A percentile compares a stretch with the other conserved stretches of the same genome.
phyloP scores from a whole-genome alignment of 2,329 filamentous ascomycete genomes.

The Xylariaceae sp. region DNA sequence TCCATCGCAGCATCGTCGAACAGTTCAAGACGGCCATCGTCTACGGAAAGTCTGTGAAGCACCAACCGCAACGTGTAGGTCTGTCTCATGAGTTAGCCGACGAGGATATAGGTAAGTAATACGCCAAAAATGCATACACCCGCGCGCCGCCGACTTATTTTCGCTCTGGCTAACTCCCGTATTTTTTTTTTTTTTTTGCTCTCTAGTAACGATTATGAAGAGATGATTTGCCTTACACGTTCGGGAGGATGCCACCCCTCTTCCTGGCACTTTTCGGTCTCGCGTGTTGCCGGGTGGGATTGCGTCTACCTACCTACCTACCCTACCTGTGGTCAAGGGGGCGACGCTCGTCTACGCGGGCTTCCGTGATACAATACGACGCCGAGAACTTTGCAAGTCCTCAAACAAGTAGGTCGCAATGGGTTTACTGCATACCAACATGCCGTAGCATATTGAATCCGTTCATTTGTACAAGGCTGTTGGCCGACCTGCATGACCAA shows the following conservation, averaged over 20 bases:
- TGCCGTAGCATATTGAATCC: slow-evolving; percentile 18
- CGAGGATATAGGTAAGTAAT: slow-evolving; percentile 92
- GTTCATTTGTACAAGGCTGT: slow-evolving; percentile 28
- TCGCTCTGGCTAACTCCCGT: slow-evolving; percentile 25
- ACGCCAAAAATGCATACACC: slow-evolving; percentile 16
- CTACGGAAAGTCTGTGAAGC: slow-evolving; percentile 96
- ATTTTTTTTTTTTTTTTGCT: background rate
- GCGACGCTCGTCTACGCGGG: slow-evolving; percentile 18
- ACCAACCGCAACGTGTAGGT: slow-evolving; percentile 94
- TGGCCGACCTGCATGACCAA: slow-evolving; percentile 29
- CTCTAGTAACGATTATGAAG: slow-evolving; percentile 61
- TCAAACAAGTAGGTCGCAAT: slow-evolving; percentile 14
- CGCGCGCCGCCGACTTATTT: slow-evolving; percentile 2
- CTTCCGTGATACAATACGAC: slow-evolving; percentile 21
- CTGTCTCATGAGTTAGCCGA: slow-evolving; percentile 86
- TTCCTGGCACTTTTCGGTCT: slow-evolving; percentile 24
- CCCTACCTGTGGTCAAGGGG: slow-evolving; percentile 1
- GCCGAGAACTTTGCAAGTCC: slow-evolving; percentile 22
- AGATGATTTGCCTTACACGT: slow-evolving; percentile 39
- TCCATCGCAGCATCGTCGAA: slow-evolving; percentile 92
- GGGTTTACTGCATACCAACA: slow-evolving; percentile 18
- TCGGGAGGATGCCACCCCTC: slow-evolving; percentile 11
- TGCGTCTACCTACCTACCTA: background rate
- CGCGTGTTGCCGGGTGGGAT: slow-evolving; percentile 10
- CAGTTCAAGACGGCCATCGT: slow-evolving; percentile 94